Percentiles rank a stretch among this genome's conserved stretches.
phyloP scores from a whole-genome alignment of 2,329 filamentous ascomycete genomes.

The Fusarium sarcochroum region DNA sequence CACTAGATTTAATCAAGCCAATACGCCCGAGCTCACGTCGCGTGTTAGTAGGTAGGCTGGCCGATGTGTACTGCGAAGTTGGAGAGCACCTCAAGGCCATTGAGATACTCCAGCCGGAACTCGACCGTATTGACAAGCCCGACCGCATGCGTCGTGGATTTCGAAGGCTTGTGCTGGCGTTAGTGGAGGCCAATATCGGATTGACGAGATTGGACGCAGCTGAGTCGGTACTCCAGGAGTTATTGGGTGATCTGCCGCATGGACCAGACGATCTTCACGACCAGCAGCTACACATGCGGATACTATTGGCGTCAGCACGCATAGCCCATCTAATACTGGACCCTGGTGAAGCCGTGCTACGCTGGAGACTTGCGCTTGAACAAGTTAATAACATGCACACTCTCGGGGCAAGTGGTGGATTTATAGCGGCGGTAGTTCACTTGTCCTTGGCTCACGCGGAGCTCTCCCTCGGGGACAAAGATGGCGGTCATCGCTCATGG shows the following conservation, averaged over 20 bases:
- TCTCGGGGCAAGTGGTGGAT: conserved; percentile 35
- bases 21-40: conserved; percentile 45
- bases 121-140: conserved; percentile 26
- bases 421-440: conserved; percentile 45
- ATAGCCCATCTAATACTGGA: conserved; percentile 29
- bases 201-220: conserved; percentile 31
- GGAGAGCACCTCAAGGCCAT: conserved; percentile 39
- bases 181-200: conserved; percentile 43
- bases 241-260: conserved; percentile 28
- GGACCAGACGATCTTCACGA: conserved; percentile 49
- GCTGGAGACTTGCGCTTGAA: conserved; percentile 37
- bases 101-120: conserved; percentile 37
- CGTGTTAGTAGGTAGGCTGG: conserved; percentile 46
- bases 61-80: conserved; percentile 49
- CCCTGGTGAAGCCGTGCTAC: conserved; percentile 19
- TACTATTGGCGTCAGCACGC: conserved; percentile 44
- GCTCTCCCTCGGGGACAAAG: conserved; percentile 32
- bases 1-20: conserved; percentile 41
- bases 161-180: conserved; percentile 42
- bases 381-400: conserved; percentile 40
- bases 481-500: conserved; percentile 41
- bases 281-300: conserved; percentile 50
- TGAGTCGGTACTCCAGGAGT: conserved; percentile 25
- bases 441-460: conserved; percentile 48
- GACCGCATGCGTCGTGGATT: conserved; percentile 32